Base-by-base conservation (phyloP, 83 land plant species). In the Picea mariana region DNA sequence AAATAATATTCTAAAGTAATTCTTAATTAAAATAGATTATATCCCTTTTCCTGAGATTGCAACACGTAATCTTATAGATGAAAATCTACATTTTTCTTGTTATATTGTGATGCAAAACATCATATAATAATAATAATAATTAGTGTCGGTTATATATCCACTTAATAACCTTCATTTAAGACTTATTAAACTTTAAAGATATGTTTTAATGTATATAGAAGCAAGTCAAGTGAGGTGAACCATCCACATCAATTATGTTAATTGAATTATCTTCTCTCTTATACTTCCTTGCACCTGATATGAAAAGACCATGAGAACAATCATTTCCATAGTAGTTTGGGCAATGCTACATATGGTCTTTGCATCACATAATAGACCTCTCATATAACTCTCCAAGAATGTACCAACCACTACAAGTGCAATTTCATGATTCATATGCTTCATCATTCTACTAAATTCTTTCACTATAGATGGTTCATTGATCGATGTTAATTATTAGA, bases 281-380 rank as follows among this genome's bases (percentile, higher is more conserved):
- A 90, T 73, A 52, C 86, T 81, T 67, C 77, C 65, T 67, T 84
- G 86, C 90, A 92, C 85, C 84, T 86, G 91, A 12, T 81, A 38
- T 8, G 84, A 79, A 0, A 91, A 92, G 3, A 79, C 68, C 16
- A 78, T 34, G 3, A 94, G 95, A 31, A 87, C 94, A 4, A 83
- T 92, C 17, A 87, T 6, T 80, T 93, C 97, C 63, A 81, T 84
- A 3, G n/a, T 65, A 34, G 85, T 78, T 75, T 94, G 95, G 4
- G 93, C 62, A 3, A 94, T 89, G 17, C 87, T 87, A 82, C 94
- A 89, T 5, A 88, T 89, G 2, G 78, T 84, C 26, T 73, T 26
- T 2, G 93, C 95, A 42, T 90, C 76, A 21, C 79, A 87, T 12
- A 95, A 85, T 1, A 90, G 38, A 58, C 79, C 81, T 44, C 94